phyloP scores from a whole-genome alignment of 1,139 yeast species.

The Suhomyces guaymorum region DNA sequence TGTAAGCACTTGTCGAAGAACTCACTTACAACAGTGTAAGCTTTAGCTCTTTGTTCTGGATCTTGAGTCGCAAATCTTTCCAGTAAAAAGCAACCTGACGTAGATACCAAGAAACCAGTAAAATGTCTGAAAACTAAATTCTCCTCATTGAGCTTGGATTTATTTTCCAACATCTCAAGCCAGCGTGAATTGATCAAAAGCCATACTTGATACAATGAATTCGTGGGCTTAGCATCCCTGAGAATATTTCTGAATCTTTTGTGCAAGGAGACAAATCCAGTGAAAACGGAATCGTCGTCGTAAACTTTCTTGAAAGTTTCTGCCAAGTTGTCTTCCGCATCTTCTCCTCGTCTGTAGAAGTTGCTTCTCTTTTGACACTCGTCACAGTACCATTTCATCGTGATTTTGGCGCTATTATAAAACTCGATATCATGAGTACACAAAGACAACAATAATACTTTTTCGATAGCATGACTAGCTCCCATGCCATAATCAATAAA shows the following conservation, averaged over 20 bases:
- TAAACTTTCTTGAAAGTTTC: slow-evolving; percentile 53
- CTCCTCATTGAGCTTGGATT: slow-evolving; percentile 30
- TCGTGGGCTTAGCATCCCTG: slow-evolving; percentile 59
- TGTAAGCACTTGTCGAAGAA: slow-evolving; percentile 54
- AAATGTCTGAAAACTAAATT: slow-evolving; percentile 55
- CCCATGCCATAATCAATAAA: slow-evolving; percentile 21
- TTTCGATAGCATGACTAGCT: slow-evolving; percentile 39
- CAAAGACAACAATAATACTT: slow-evolving; percentile 48
- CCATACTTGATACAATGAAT: slow-evolving; percentile 65
- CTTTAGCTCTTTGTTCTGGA: slow-evolving; percentile 26
- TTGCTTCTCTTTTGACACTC: slow-evolving; percentile 26
- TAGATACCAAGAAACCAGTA: slow-evolving; percentile 62
- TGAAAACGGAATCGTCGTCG: slow-evolving; percentile 61
- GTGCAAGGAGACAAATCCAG: slow-evolving; percentile 78
- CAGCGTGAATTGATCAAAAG: slow-evolving; percentile 57
- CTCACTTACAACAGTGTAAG: slow-evolving; percentile 35
- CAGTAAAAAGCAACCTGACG: slow-evolving; percentile 54
- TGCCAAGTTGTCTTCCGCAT: slow-evolving; percentile 22
- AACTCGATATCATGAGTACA: slow-evolving; percentile 61
- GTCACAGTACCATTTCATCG: slow-evolving; percentile 46
- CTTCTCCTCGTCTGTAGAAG: slow-evolving; percentile 6
- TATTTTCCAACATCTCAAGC: slow-evolving; percentile 36
- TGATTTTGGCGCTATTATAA: slow-evolving; percentile 52
- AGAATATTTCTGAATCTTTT: slow-evolving; percentile 61
- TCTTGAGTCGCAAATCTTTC: slow-evolving; percentile 31